Evolutionary conservation across 2,329 filamentous ascomycete species (phyloP).

Genomic region (Pestalotiopsis sp.): DNA sequence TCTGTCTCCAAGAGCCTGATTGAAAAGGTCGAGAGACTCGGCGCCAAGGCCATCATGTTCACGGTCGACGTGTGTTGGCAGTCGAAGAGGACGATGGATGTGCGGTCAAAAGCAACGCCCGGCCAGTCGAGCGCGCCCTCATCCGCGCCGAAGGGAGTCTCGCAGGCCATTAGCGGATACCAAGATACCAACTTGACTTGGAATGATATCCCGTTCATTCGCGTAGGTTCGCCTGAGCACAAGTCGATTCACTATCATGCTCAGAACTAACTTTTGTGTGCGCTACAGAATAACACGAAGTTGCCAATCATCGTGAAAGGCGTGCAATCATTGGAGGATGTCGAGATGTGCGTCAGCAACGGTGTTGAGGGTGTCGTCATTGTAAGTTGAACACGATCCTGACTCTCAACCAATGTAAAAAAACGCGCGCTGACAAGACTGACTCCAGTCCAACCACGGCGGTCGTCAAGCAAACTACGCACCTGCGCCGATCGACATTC

Average conservation of each 20-base stretch:
- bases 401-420: no score
- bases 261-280: neutral
- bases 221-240: no score
- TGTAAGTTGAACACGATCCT: no score
- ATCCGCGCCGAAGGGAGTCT: neutral
- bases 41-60: conserved; percentile 6
- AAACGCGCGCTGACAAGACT: no score
- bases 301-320: conserved; percentile 3
- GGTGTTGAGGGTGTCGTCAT: conserved; percentile 6
- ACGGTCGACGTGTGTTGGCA: conserved; percentile 1
- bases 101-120: neutral
- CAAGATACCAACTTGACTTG: conserved; percentile 2
- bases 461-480: conserved; percentile 4
- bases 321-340: neutral
- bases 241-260: no score
- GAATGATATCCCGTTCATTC: conserved; percentile 3
- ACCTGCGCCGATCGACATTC: conserved; percentile 1
- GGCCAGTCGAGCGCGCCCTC: neutral
- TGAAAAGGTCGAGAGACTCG: conserved; percentile 1
- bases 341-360: neutral
- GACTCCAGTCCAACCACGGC: conserved; percentile 11
- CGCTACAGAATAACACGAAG: neutral
- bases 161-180: neutral
- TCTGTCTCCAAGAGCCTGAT: neutral
- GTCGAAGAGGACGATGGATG: conserved; percentile 3